Evolutionary conservation across 2,329 filamentous ascomycete genomes (phyloP), one percentile per base, ranked within the genome.

Genomic region (Polychaeton citri): DNA sequence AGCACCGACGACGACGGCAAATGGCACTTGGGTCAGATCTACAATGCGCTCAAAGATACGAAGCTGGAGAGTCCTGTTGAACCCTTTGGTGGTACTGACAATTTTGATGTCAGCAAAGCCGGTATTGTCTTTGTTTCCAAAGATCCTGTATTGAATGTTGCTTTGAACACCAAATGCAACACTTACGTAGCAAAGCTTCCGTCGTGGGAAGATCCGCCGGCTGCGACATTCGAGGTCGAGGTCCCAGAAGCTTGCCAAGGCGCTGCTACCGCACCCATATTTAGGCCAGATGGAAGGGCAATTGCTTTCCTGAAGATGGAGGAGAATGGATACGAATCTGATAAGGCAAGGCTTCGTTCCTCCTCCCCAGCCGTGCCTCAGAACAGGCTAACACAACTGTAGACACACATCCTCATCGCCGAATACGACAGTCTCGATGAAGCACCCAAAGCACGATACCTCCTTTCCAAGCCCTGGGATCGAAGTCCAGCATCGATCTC

Each of bases 231-330:
- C 50, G 61, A 71, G 36, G 64, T 73, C 37, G 66, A 68, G 53
- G 79, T 73, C 16, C 71, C 66, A 38, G 13, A 12, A 62, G 62
- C 51, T 54, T 81, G 51, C 60, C 66, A 65, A 41, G 81, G 81
- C 5, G 83, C 84, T 46, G 74, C 70, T 17, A 66, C 66, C 13
- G 63, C 62, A 2, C 85, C 86, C 0, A 68, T 72, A 0, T 93
- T 92, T 59, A 87, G 83, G 3, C 74, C 75, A 3, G 70, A 80
- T 49, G 82, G 83, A 7, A 72, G 67, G 21, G 71, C 72, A 40
- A 64, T 88, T 18, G 83, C 75, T 2, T 94, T 92, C 54, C 67
- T 83, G 19, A 75, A 81, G 42, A 93, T 92, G 86, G 71, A 72
- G 43, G 71, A 71, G 38, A 68, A 74, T 35, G 75, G 79, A 40